Evolutionary conservation across 1,139 yeast species (phyloP).

Genomic region (Zygoascus meyerae): DNA sequence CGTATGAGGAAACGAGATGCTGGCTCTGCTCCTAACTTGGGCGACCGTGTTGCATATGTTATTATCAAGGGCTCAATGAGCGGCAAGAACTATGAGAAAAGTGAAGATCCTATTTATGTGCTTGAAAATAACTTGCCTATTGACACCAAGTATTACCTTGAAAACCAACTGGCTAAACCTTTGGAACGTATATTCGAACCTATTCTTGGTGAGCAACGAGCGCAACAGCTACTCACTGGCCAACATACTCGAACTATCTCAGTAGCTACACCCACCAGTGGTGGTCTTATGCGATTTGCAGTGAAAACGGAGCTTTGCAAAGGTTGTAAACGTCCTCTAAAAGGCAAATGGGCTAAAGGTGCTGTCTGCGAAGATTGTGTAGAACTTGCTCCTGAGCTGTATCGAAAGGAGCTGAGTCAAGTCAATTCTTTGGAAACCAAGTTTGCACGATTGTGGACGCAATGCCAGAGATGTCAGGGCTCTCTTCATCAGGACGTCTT

Average conservation of each 20-base stretch:
- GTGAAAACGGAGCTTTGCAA: slow-evolving; percentile 85
- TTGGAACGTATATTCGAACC: slow-evolving; percentile 92
- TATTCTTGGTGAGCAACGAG: slow-evolving; percentile 78
- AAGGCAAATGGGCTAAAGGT: slow-evolving; percentile 56
- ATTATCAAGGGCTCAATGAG: slow-evolving; percentile 76
- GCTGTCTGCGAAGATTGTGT: slow-evolving; percentile 81
- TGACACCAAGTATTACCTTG: slow-evolving; percentile 90
- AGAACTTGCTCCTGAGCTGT: slow-evolving; percentile 66
- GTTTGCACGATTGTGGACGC: slow-evolving; percentile 92
- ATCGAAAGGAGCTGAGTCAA: slow-evolving; percentile 70
- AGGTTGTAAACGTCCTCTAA: slow-evolving; percentile 78
- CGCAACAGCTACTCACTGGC: slow-evolving; percentile 67
- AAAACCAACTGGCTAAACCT: slow-evolving; percentile 90
- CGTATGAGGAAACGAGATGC: slow-evolving; percentile 96
- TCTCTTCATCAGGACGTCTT: slow-evolving; percentile 91
- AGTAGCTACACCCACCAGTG: slow-evolving; percentile 57
- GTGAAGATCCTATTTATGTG: slow-evolving; percentile 93
- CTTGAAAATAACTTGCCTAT: slow-evolving; percentile 88
- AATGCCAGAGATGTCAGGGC: slow-evolving; percentile 97
- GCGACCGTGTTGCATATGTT: slow-evolving; percentile 98
- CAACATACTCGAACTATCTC: slow-evolving; percentile 77
- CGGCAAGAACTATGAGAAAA: slow-evolving; percentile 87
- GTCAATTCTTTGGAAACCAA: slow-evolving; percentile 77
- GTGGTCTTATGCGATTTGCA: slow-evolving; percentile 88
- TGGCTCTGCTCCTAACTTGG: slow-evolving; percentile 93